Base-by-base conservation (phyloP, 306 rosid species). In the Pyrus pyrifolia region DNA sequence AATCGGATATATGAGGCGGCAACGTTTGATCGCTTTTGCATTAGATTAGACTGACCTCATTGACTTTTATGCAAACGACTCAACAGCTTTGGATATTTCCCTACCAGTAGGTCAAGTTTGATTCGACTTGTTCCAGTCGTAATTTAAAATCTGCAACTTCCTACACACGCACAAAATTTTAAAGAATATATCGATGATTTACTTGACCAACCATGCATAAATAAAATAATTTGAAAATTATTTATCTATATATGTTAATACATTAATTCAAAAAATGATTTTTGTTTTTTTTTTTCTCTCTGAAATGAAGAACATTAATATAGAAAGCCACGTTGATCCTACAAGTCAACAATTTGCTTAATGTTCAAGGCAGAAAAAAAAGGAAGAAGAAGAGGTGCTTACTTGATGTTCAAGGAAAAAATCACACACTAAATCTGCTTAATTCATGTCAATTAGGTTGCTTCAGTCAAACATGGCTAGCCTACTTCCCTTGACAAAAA, bases 261-360 rank as follows among this genome's bases (percentile, higher is more conserved):
- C 7, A 49, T 49, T 17, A 49, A 14, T 15, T 15, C 18, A 5
- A 49, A 49, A 49, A 4, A 14, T 14, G 52, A 5, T 2, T 49
- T 14, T 23, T 23, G 23, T 23, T 23, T 25, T 25, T 25, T 6
- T 49, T 40, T 13, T 46, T 46, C 53, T 46, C 7, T 1, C 53
- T 46, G 53, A 46, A 46, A 25, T 3, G 7, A 27, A 13, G 35
- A 61, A 61, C 19, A 49, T 49, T 49, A 14, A 46, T 46, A 46
- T 4, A 60, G 19, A 13, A 6, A 55, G 52, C 38, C 18, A 30
- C 23, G 51, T 55, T 72, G 64, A 31, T 53, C 23, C n/a, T 42
- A 18, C 21, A 25, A 40, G 76, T 73, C 76, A 73, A 73, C 27
- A 58, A 38, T 58, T 33, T 22, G 76, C 55, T 58, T 58, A 67